phyloP scores from a whole-genome alignment of 1,284 basidiomycete species.

The Salmacisia buchloeana region DNA sequence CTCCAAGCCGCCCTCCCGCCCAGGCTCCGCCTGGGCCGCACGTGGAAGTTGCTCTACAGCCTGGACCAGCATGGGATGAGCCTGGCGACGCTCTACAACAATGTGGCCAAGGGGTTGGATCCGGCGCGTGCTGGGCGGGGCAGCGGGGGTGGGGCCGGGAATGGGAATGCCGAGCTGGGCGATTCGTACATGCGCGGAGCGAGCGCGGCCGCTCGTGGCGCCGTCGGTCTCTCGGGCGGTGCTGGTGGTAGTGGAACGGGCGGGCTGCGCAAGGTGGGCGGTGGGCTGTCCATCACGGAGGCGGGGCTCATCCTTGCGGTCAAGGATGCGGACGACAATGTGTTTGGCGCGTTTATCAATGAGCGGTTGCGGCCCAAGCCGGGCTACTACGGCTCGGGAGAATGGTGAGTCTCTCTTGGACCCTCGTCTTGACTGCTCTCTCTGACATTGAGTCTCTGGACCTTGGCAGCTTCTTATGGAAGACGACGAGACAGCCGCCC shows the following conservation, averaged over 20 bases:
- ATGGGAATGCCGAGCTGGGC: constrained; percentile 25
- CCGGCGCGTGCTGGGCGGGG: neutral
- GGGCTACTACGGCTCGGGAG: constrained; percentile 46
- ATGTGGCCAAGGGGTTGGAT: constrained; percentile 27
- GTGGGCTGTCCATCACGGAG: constrained; percentile 25
- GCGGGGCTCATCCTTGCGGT: constrained; percentile 42
- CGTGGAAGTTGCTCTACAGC: constrained; percentile 86
- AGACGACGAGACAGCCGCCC: constrained; percentile 9
- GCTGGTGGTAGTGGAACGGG: neutral
- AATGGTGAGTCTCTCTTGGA: constrained; percentile 21
- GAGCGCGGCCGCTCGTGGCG: neutral
- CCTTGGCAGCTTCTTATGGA: constrained; percentile 21
- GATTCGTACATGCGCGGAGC: constrained; percentile 4
- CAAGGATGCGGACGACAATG: constrained; percentile 36
- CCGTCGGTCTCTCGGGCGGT: neutral
- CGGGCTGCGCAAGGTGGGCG: constrained; percentile 20
- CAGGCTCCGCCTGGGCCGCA: constrained; percentile 67
- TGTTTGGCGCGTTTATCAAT: constrained; percentile 49
- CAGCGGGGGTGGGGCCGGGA: constrained; percentile 11
- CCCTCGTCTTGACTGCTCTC: neutral
- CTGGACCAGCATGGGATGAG: constrained; percentile 93
- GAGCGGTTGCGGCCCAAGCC: constrained; percentile 35
- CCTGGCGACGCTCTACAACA: constrained; percentile 65
- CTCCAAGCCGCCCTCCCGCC: constrained; percentile 60
- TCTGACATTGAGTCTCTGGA: neutral